A percentile compares a stretch with the other conserved stretches of the same genome.
These are phyloP conservation scores for Penicillium canariense DNA, from an alignment of 495 filamentous ascomycete species.

Conservation along the genomic window DNA sequence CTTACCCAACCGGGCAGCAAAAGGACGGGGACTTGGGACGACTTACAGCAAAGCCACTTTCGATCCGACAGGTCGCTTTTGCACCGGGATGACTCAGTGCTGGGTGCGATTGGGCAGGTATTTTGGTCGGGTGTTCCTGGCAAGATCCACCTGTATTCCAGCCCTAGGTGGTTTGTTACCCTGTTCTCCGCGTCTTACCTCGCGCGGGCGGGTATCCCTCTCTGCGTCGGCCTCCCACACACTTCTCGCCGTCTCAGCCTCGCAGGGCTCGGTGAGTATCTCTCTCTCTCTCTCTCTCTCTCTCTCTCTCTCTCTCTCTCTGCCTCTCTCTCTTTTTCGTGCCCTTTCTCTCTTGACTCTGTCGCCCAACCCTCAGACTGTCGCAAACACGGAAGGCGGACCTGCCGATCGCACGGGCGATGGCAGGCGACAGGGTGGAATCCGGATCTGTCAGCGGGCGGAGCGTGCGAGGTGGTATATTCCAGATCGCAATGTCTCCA, in stretches of 20 bases:
- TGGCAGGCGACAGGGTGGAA: slow-evolving; percentile 18
- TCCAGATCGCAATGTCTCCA: slow-evolving; percentile 30
- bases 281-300: background rate
- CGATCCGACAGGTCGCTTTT: slow-evolving; percentile 1
- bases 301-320: background rate
- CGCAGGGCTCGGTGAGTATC: no score
- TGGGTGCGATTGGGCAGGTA: slow-evolving; percentile 3
- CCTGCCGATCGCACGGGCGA: slow-evolving; percentile 34
- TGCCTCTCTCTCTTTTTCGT: slow-evolving; percentile 2
- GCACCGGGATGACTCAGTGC: slow-evolving; percentile 11
- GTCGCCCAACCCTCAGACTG: slow-evolving; percentile 16
- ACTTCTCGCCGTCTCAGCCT: background rate
- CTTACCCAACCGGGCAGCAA: slow-evolving; percentile 11
- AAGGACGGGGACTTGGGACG: background rate
- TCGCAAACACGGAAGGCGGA: slow-evolving; percentile 18
- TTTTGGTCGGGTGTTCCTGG: slow-evolving; percentile 8
- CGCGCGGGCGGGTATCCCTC: background rate
- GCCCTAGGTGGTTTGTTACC: background rate
- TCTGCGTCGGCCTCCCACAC: background rate
- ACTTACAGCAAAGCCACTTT: slow-evolving; percentile 10
- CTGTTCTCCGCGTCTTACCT: background rate
- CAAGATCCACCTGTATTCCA: background rate
- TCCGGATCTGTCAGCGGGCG: slow-evolving; percentile 26
- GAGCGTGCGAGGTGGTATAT: slow-evolving; percentile 22
- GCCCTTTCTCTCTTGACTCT: no score